Percentiles rank a stretch among this genome's conserved stretches.
Conservation (phyloP, 169 alveolate genomes). For the Eimeria brunetti region DNA sequence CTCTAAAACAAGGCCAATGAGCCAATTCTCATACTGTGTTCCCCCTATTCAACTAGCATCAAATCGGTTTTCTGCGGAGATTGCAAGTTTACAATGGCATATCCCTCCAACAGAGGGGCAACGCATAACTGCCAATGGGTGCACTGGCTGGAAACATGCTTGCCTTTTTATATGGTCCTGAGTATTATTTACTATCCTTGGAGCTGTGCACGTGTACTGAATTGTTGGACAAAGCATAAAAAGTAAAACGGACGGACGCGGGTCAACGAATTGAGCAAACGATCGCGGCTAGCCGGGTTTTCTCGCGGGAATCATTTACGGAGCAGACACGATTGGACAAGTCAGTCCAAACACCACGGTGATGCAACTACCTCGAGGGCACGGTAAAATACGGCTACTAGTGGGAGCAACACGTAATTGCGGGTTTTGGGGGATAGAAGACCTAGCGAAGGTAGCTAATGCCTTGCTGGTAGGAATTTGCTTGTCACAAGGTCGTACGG, state of each 20-base stretch:
- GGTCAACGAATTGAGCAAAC: not conserved
- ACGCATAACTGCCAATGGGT: not conserved
- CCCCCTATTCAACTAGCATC: not conserved
- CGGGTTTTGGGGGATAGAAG: not conserved
- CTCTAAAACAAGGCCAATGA: not conserved
- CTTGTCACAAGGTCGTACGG: not conserved
- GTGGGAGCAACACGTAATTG: not conserved
- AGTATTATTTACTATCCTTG: constrained; percentile 21
- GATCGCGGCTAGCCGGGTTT: not conserved
- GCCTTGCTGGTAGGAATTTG: not conserved
- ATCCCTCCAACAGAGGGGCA: not conserved
- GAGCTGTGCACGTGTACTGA: constrained; percentile 46
- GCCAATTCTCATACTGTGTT: not conserved
- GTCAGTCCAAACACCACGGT: not conserved
- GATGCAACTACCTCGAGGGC: not conserved
- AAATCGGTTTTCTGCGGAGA: not conserved
- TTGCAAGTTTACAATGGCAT: not conserved
- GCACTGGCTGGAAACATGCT: not conserved
- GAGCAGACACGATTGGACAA: not conserved
- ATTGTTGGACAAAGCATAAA: not conserved
- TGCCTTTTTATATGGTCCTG: constrained; percentile 66
- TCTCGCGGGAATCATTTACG: not conserved
- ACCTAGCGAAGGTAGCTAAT: not conserved
- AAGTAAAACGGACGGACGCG: not conserved
- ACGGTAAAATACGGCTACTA: not conserved